Base-by-base conservation (phyloP, 2,329 filamentous ascomycete genomes). In the Alternaria arborescens region DNA sequence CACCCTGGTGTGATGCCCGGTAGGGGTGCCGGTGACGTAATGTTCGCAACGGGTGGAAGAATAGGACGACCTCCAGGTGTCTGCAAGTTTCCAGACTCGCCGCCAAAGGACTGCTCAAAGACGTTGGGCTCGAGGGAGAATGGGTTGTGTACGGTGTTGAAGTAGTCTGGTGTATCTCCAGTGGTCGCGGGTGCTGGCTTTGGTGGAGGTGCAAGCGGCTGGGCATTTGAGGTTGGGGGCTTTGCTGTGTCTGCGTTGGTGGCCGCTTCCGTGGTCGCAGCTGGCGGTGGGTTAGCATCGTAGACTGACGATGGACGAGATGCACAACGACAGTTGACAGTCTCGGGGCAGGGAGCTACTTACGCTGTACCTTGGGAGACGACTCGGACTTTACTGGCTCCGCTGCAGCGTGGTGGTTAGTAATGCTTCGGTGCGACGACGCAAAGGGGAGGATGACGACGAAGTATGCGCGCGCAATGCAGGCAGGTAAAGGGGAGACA, bases 91-190 rank as follows among this genome's bases (percentile, higher is more conserved):
- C 66, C 69, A 65, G 66, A 67, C 42, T 67, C 67, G 34, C 66
- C 70, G 55, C 88, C 89, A 77, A 99, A 99, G 7, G 94, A 97
- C 80, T 95, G 92, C 78, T 98, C 95, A 74, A 99, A 98, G 8
- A 95, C 94, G 80, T 99, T 98, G 61, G 93, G 93, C 83, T 98
- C 95, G 78, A 91, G 87, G 71, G 87, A 89, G 76, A 93, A 82
- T 62, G 83, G 81, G 60, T 79, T 82, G 70, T 82, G 81, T 52
- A 79, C 74, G n/a, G 74, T 79, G 66, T 80, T 82, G 74, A 86
- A 85, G 72, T 86, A 85, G 69, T 85, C 83, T 55, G 78, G 78
- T 48, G 81, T 81, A 47, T 82, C 80, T 61, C 72, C 66, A 58
- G 79, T 77, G 64, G 78, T 80, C 64, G 72, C 67, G 40, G 78